A percentile compares a stretch with the other conserved stretches of the same genome.
Evolutionary conservation across 2,329 filamentous ascomycete genomes (phyloP).

Genomic region (Stenocarpella maydis): DNA sequence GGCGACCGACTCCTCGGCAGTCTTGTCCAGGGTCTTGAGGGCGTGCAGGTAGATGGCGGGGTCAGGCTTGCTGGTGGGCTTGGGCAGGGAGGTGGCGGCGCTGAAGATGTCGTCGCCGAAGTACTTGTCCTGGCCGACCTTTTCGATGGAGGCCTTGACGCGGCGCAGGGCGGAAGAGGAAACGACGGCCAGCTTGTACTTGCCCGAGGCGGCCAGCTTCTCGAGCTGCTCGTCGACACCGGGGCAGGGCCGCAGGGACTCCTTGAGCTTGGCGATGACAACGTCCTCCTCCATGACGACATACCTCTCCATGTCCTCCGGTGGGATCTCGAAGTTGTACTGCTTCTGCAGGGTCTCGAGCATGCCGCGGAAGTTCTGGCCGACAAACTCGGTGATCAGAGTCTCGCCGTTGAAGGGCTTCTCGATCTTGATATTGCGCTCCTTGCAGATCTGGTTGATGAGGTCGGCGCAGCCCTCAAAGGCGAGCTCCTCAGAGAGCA

Average conservation of each 20-base stretch:
- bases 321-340: slow-evolving; percentile 74
- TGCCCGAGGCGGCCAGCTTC: slow-evolving; percentile 64
- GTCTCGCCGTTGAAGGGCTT: slow-evolving; percentile 79
- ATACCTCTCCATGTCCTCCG: slow-evolving; percentile 76
- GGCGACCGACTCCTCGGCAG: slow-evolving; percentile 75
- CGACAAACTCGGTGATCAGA: slow-evolving; percentile 87
- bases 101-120: slow-evolving; percentile 83
- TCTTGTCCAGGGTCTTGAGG: slow-evolving; percentile 75
- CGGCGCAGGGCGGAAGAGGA: slow-evolving; percentile 81
- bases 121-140: slow-evolving; percentile 81
- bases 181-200: slow-evolving; percentile 82
- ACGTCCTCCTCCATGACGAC: slow-evolving; percentile 81
- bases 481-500: slow-evolving; percentile 88
- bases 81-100: slow-evolving; percentile 78
- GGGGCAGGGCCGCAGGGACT: slow-evolving; percentile 71
- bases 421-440: slow-evolving; percentile 58
- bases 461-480: slow-evolving; percentile 92
- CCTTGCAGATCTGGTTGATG: slow-evolving; percentile 83
- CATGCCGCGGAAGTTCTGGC: slow-evolving; percentile 95
- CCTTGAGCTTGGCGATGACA: slow-evolving; percentile 81
- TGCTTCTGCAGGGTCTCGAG: slow-evolving; percentile 78
- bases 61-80: slow-evolving; percentile 89
- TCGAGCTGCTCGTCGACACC: slow-evolving; percentile 75
- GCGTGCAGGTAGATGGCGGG: slow-evolving; percentile 87
- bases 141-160: slow-evolving; percentile 79